Evolutionary conservation across 129 eudicot species (phyloP).

Genomic region (Artemisia tridentata): DNA sequence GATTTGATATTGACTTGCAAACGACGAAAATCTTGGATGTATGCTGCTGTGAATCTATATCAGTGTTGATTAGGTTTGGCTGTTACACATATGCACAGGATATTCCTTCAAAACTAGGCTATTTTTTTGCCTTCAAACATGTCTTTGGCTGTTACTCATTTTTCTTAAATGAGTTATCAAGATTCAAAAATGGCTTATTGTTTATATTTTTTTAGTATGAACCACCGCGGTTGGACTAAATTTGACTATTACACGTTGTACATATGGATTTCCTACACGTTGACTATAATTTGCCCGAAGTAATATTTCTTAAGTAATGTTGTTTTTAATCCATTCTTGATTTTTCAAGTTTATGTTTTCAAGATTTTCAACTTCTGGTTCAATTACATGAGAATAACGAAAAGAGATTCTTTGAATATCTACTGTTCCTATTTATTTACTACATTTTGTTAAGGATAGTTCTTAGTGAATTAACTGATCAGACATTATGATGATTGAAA

Average conservation of each 20-base stretch:
- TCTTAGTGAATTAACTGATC: background rate
- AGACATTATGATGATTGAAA: constrained; percentile 1
- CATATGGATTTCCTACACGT: background rate
- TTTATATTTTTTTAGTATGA: constrained; percentile 1
- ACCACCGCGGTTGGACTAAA: constrained; percentile 1
- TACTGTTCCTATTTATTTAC: background rate
- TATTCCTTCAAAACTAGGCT: constrained; percentile 14
- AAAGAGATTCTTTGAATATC: background rate
- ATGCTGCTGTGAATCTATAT: constrained; percentile 4
- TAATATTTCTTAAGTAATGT: background rate
- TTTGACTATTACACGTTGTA: constrained; percentile 17
- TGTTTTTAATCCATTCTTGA: background rate
- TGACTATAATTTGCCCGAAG: background rate
- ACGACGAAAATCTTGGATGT: constrained; percentile 5
- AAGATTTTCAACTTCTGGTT: constrained; percentile 14
- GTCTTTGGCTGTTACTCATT: background rate
- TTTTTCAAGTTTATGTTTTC: background rate
- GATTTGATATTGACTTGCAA: too few species aligned
- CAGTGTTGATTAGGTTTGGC: constrained; percentile 4
- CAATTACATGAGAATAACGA: background rate
- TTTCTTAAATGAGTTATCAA: constrained; percentile 15
- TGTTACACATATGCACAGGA: constrained; percentile 10
- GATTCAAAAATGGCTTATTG: constrained; percentile 8
- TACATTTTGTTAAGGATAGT: background rate
- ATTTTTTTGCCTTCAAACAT: constrained; percentile 13